These are phyloP conservation scores for Trametes sanguinea DNA, from an alignment of 768 basidiomycete genomes.

Conservation along the genomic window DNA sequence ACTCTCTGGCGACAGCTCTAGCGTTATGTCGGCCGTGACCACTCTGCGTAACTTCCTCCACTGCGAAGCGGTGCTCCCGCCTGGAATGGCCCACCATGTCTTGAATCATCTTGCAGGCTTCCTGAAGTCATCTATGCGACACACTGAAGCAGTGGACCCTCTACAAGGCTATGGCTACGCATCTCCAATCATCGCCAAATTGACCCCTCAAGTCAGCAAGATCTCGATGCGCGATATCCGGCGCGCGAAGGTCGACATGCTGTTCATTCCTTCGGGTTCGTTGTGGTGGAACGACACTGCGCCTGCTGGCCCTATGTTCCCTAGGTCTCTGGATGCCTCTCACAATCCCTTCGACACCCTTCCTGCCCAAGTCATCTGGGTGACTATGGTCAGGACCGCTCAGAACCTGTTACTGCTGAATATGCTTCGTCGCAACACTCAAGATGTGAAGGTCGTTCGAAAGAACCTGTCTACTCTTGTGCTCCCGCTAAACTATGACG, in stretches of 20 bases:
- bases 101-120: constrained; percentile 75
- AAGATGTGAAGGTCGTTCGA: constrained; percentile 67
- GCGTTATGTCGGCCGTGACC: constrained; percentile 49
- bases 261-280: constrained; percentile 69
- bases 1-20: constrained; percentile 52
- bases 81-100: constrained; percentile 61
- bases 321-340: constrained; percentile 39
- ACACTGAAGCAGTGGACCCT: constrained; percentile 43
- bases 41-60: constrained; percentile 61
- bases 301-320: constrained; percentile 65
- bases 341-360: constrained; percentile 33
- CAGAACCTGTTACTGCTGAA: constrained; percentile 70
- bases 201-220: constrained; percentile 67
- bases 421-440: constrained; percentile 64
- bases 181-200: constrained; percentile 57
- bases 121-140: constrained; percentile 54
- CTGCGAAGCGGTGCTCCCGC: constrained; percentile 57
- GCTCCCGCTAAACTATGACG: constrained; percentile 47
- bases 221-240: constrained; percentile 73
- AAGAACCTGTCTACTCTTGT: constrained; percentile 65
- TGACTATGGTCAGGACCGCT: constrained; percentile 65
- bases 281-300: constrained; percentile 65
- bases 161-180: constrained; percentile 55
- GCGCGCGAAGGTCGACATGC: constrained; percentile 67
- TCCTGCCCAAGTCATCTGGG: constrained; percentile 48